phyloP scores from a whole-genome alignment of 768 basidiomycete genomes.

The Cystobasidium tubakii region DNA sequence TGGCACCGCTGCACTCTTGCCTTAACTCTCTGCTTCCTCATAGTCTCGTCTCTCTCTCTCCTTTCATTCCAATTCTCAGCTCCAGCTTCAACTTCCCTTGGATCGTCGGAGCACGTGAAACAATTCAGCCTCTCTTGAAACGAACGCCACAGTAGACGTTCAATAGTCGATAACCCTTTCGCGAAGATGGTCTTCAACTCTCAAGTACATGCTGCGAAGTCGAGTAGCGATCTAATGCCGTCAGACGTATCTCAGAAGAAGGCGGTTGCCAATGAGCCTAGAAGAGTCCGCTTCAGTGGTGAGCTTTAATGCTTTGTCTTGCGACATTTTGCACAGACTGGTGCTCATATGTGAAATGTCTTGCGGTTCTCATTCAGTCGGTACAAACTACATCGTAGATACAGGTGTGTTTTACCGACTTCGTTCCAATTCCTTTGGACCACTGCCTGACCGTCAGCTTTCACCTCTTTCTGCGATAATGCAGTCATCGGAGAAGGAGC shows the following conservation, averaged over 20 bases:
- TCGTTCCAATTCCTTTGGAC: no score
- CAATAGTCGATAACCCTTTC: not conserved
- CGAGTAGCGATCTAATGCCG: not conserved
- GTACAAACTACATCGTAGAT: slow-evolving; percentile 23
- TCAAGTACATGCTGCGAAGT: not conserved
- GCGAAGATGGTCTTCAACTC: not conserved
- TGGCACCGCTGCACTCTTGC: not conserved
- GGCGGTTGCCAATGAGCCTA: not conserved
- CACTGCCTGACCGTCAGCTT: not conserved
- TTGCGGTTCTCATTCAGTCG: slow-evolving; percentile 1
- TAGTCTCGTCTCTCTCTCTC: not conserved
- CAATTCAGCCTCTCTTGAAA: no score
- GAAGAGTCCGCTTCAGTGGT: slow-evolving; percentile 5
- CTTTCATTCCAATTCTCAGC: not conserved
- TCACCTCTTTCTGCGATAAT: not conserved
- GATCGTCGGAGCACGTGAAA: not conserved
- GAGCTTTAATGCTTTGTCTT: not conserved
- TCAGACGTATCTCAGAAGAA: not conserved
- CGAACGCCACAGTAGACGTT: not conserved
- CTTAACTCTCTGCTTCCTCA: not conserved
- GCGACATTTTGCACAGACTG: no score
- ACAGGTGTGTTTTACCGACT: not conserved
- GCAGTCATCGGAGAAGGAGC: slow-evolving; percentile 65
- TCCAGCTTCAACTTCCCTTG: not conserved
- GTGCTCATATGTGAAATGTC: no score